phyloP scores from a whole-genome alignment of 352 stramenopile species.

The Pythium phragmiticola region DNA sequence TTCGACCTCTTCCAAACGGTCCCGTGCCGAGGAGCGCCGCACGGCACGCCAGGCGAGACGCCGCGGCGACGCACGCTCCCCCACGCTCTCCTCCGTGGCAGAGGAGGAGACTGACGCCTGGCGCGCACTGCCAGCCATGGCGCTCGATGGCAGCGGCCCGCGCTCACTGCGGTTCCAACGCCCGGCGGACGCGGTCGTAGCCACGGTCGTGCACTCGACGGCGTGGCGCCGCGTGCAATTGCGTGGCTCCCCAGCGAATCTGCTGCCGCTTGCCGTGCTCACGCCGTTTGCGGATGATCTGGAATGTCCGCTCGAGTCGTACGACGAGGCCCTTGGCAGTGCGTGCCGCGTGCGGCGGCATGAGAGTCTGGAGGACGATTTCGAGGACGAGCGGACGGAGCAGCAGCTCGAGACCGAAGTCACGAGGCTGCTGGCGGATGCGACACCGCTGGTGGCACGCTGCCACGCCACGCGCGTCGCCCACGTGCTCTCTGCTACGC shows the following conservation, averaged over 20 bases:
- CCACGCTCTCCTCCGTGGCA: conserved; percentile 1
- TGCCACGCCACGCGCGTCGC: conserved; percentile 23
- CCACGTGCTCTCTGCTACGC: conserved; percentile 21
- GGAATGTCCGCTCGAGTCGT: conserved; percentile 42
- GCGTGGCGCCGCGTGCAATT: conserved; percentile 57
- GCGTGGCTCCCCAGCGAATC: conserved; percentile 30
- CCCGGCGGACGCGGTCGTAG: conserved; percentile 42
- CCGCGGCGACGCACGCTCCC: conserved; percentile 41
- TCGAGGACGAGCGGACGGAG: not conserved
- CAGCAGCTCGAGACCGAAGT: conserved; percentile 36
- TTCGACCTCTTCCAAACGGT: conserved; percentile 33
- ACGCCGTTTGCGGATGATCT: conserved; percentile 38
- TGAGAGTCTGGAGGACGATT: not conserved
- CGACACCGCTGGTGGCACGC: conserved; percentile 18
- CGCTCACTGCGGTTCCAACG: conserved; percentile 29
- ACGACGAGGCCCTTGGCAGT: conserved; percentile 31
- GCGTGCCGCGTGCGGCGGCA: conserved; percentile 20
- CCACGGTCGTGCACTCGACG: conserved; percentile 54
- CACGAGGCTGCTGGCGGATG: conserved; percentile 39
- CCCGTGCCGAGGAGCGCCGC: conserved; percentile 52
- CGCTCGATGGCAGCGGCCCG: conserved; percentile 15
- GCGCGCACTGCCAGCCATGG: conserved; percentile 14
- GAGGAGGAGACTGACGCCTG: not conserved
- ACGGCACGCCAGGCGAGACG: conserved; percentile 39
- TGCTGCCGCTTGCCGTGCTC: conserved; percentile 28